phyloP scores from a whole-genome alignment of 2,329 filamentous ascomycete genomes.

The Aaosphaeria pasadenensis region DNA sequence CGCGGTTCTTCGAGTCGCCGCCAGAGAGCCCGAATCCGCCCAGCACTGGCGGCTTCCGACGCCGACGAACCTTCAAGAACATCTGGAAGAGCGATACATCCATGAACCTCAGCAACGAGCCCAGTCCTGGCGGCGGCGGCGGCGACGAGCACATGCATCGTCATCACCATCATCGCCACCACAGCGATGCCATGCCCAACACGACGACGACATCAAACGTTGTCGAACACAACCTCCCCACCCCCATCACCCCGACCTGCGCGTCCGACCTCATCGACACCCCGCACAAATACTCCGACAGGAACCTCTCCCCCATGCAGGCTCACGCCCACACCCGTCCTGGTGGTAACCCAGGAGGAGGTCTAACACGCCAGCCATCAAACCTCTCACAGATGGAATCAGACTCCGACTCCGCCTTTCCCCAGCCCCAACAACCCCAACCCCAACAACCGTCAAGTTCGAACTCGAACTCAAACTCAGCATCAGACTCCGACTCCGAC shows the following conservation, averaged over 20 bases:
- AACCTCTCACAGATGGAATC: background rate
- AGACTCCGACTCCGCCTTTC: background rate
- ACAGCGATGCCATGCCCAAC: no score
- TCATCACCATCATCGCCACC: background rate
- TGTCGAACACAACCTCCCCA: constrained; percentile 32
- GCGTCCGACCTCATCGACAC: constrained; percentile 2
- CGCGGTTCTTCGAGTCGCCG: constrained; percentile 34
- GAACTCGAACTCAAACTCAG: background rate
- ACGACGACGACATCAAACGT: background rate
- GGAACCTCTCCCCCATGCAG: constrained; percentile 5
- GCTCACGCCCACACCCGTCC: background rate
- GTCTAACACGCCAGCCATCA: background rate
- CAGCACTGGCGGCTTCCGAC: constrained; percentile 12
- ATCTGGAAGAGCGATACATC: constrained; percentile 37
- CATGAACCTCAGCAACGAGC: constrained; percentile 23
- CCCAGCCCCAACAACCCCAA: background rate
- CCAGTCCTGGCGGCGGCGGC: constrained; percentile 20
- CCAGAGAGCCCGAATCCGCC: constrained; percentile 32
- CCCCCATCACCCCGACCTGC: constrained; percentile 20
- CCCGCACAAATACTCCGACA: constrained; percentile 1
- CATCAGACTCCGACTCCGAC: background rate
- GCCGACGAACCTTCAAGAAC: constrained; percentile 28
- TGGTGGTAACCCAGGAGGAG: background rate
- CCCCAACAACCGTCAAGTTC: no score
- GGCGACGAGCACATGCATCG: constrained; percentile 36